Evolutionary conservation across 352 stramenopile species (phyloP).

Genomic region (Globisporangium abappressorium): DNA sequence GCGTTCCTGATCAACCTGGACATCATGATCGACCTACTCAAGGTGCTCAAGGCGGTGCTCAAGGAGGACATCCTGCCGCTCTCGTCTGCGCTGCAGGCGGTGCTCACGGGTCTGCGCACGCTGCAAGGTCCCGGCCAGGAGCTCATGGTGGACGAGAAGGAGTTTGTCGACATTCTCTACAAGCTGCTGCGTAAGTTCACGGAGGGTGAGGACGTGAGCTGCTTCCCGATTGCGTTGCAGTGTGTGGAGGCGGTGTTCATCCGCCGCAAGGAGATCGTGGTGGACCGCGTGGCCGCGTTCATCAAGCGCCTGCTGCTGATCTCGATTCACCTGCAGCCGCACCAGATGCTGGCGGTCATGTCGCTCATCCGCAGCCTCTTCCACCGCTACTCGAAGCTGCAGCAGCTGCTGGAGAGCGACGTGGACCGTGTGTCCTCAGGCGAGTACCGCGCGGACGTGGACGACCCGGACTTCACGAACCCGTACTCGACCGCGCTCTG

Average conservation of each 20-base stretch:
- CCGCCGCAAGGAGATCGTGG: slow-evolving; percentile 93
- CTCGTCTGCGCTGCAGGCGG: slow-evolving; percentile 66
- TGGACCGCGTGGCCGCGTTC: slow-evolving; percentile 93
- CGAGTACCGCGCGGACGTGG: slow-evolving; percentile 89
- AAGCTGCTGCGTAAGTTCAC: slow-evolving; percentile 76
- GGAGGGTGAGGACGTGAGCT: slow-evolving; percentile 56
- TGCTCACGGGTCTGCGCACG: slow-evolving; percentile 92
- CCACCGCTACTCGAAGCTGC: slow-evolving; percentile 91
- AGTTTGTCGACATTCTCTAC: slow-evolving; percentile 95
- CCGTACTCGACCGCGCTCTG: slow-evolving; percentile 93
- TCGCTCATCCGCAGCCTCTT: slow-evolving; percentile 87
- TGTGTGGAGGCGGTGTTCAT: slow-evolving; percentile 94
- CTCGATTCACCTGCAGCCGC: slow-evolving; percentile 78
- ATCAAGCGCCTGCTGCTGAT: slow-evolving; percentile 92
- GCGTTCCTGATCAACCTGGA: slow-evolving; percentile 98
- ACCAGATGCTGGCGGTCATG: slow-evolving; percentile 85
- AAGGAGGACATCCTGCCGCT: slow-evolving; percentile 73
- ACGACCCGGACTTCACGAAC: slow-evolving; percentile 95
- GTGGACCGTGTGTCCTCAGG: slow-evolving; percentile 92
- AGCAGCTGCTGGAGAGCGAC: slow-evolving; percentile 95
- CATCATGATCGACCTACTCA: slow-evolving; percentile 96
- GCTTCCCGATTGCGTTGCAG: slow-evolving; percentile 74
- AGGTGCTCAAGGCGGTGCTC: slow-evolving; percentile 93
- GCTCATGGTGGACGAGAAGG: slow-evolving; percentile 96
- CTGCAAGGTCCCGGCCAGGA: slow-evolving; percentile 93